Conservation (phyloP, 1,284 basidiomycete genomes). For the Farysia itapuensis region DNA sequence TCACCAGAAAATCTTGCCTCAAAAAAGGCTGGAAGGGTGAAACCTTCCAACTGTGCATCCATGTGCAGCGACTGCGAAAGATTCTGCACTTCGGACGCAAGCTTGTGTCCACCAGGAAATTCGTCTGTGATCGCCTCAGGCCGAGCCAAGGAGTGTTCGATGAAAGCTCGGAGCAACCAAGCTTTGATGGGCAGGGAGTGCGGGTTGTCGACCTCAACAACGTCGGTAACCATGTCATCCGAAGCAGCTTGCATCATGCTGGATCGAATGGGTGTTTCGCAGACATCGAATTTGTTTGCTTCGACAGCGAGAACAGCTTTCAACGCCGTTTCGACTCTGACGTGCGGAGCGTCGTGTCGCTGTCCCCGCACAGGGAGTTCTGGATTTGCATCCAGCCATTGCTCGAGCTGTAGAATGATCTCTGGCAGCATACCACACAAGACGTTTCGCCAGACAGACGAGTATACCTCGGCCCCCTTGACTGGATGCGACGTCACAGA, state of each 20-base stretch:
- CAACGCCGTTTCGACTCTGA: conserved; percentile 22
- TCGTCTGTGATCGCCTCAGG: conserved; percentile 38
- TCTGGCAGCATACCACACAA: conserved; percentile 35
- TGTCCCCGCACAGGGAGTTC: conserved; percentile 19
- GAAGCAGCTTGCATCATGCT: background rate
- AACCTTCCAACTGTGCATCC: conserved; percentile 33
- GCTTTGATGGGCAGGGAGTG: conserved; percentile 30
- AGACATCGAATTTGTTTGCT: conserved; percentile 9
- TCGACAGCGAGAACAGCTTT: conserved; percentile 17
- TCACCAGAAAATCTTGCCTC: conserved; percentile 19
- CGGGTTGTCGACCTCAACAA: conserved; percentile 23
- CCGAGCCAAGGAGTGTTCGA: conserved; percentile 28
- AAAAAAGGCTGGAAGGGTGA: conserved; percentile 16
- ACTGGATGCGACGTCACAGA: conserved; percentile 14
- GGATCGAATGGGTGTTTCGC: conserved; percentile 13
- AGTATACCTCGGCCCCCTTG: conserved; percentile 23
- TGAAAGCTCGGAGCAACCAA: conserved; percentile 27
- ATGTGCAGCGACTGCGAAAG: conserved; percentile 26
- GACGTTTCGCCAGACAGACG: conserved; percentile 28
- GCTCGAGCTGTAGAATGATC: conserved; percentile 29
- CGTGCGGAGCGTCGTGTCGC: conserved; percentile 22
- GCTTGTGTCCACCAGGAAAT: conserved; percentile 26
- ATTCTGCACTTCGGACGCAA: conserved; percentile 33
- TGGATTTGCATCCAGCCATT: conserved; percentile 27
- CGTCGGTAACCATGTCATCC: background rate